Conservation (phyloP, 805 yeast species). For the Kodamaea jinghongensis region DNA sequence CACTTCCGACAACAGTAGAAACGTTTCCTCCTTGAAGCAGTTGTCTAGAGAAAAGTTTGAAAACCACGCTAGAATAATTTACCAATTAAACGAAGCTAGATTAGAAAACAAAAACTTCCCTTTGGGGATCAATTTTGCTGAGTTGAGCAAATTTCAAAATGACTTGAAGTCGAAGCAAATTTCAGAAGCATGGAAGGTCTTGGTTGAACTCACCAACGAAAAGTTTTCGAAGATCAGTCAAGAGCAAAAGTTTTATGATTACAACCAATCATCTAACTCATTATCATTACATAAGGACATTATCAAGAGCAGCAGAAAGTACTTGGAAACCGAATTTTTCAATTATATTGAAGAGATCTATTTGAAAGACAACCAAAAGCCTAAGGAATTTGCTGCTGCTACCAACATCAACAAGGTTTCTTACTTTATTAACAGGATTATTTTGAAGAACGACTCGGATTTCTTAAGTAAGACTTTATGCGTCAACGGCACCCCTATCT, state of each 20-base stretch:
- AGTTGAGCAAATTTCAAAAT: slow-evolving; percentile 53
- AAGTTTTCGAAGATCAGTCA: slow-evolving; percentile 31
- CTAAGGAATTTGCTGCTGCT: slow-evolving; percentile 46
- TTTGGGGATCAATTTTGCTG: slow-evolving; percentile 57
- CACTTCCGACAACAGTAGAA: slow-evolving; percentile 1
- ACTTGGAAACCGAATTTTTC: slow-evolving; percentile 74
- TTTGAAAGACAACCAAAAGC: slow-evolving; percentile 48
- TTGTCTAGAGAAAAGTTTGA: slow-evolving; percentile 60
- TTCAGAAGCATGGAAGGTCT: slow-evolving; percentile 69
- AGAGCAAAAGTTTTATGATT: slow-evolving; percentile 32
- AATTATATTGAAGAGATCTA: slow-evolving; percentile 68
- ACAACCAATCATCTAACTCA: slow-evolving; percentile 17
- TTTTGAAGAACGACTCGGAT: slow-evolving; percentile 29
- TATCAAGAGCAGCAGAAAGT: slow-evolving; percentile 52
- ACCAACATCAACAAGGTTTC: slow-evolving; percentile 69
- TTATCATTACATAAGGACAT: slow-evolving; percentile 41
- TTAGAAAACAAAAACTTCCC: slow-evolving; percentile 52
- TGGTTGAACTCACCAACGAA: slow-evolving; percentile 47
- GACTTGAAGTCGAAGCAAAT: slow-evolving; percentile 70
- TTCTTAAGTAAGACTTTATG: slow-evolving; percentile 27
- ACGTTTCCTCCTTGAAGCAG: slow-evolving; percentile 26
- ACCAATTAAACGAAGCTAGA: slow-evolving; percentile 68
- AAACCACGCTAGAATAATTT: slow-evolving; percentile 67
- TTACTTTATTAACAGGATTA: slow-evolving; percentile 47
- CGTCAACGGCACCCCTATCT: slow-evolving; percentile 84